A percentile compares a stretch with the other conserved stretches of the same genome.
Conservation (phyloP, 305 asterid genomes). For the Ilex paraguariensis region DNA sequence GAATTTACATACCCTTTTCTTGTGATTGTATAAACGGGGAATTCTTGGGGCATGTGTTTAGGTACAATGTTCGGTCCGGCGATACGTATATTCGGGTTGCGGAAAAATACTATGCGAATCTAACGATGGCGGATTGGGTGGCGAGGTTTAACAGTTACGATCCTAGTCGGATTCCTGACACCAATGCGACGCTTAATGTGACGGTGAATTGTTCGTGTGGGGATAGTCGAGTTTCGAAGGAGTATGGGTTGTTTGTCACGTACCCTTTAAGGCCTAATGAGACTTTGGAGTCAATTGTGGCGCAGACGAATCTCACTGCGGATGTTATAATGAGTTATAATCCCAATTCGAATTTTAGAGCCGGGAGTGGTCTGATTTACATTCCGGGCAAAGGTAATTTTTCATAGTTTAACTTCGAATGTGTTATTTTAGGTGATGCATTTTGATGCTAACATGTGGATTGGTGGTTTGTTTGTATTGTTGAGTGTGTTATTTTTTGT, state of each 20-base stretch:
- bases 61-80: not conserved
- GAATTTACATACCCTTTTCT: not conserved
- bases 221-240: not conserved
- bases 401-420: too few relatives aligned
- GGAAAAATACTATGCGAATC: not conserved
- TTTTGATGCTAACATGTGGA: not conserved
- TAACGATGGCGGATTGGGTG: not conserved
- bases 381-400: constrained; percentile 1
- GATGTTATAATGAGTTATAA: not conserved
- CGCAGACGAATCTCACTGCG: not conserved
- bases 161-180: not conserved
- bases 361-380: not conserved
- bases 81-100: not conserved
- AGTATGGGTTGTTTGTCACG: constrained; percentile 5
- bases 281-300: not conserved
- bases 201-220: constrained; percentile 1
- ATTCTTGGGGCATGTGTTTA: not conserved
- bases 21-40: not conserved
- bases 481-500: too few relatives aligned
- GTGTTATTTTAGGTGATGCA: too few relatives aligned
- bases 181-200: not conserved
- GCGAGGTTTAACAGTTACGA: not conserved
- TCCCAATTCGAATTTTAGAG: constrained; percentile 2
- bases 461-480: not conserved
- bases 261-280: not conserved